Conservation (phyloP, 140 eudicot genomes). For the Anethum foeniculum region DNA sequence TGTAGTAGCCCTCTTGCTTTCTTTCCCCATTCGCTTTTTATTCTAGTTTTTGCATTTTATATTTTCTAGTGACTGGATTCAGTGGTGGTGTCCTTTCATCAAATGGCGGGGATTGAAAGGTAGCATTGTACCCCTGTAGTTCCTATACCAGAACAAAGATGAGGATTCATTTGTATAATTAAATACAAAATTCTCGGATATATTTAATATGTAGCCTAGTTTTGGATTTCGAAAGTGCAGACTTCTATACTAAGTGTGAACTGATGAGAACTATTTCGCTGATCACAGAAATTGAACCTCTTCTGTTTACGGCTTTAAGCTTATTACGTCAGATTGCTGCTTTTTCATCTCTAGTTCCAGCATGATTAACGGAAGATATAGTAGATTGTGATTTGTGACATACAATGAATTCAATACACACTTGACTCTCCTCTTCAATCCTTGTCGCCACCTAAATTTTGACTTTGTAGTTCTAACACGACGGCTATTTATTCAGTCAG, state of each 20-base stretch:
- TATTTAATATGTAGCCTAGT: neutral
- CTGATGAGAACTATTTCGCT: neutral
- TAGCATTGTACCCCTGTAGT: neutral
- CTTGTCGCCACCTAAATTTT: neutral
- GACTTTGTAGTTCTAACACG: neutral
- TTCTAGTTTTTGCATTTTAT: neutral
- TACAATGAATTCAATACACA: conserved; percentile 1
- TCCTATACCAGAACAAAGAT: neutral
- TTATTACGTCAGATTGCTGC: neutral
- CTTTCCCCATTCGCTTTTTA: neutral
- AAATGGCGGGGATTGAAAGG: neutral
- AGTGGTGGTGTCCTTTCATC: neutral
- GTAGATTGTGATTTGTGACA: neutral
- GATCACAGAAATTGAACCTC: neutral
- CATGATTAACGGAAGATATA: neutral
- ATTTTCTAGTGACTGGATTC: neutral
- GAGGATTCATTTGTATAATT: neutral
- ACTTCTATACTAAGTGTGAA: neutral
- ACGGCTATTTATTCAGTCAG: neutral
- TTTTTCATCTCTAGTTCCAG: neutral
- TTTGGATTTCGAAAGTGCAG: too few relatives aligned
- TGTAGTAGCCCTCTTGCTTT: neutral
- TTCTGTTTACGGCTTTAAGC: neutral
- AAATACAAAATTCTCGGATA: neutral
- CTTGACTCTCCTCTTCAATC: neutral